phyloP scores from a whole-genome alignment of 2,329 filamentous ascomycete species.

The Hypoxylon sp. region DNA sequence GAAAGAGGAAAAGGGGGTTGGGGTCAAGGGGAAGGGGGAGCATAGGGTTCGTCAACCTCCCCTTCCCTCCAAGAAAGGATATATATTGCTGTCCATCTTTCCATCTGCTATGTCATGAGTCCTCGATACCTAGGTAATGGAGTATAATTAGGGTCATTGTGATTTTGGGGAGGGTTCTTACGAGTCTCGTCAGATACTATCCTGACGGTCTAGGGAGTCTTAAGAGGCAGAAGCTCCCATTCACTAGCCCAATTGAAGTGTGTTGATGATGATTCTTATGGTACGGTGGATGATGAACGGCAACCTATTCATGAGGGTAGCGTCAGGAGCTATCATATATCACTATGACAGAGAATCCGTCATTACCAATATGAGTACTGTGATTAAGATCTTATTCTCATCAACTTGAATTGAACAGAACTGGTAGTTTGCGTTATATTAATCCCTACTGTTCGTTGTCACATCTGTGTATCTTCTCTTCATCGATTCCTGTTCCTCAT shows the following conservation, averaged over 20 bases:
- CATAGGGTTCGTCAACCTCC: too few species aligned
- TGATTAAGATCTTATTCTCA: too few species aligned
- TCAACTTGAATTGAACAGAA: too few species aligned
- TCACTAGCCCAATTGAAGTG: neutral
- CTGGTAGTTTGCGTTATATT: too few species aligned
- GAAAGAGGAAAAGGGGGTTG: slow-evolving; percentile 3
- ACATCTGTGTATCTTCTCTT: too few species aligned
- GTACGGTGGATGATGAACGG: neutral
- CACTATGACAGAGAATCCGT: too few species aligned
- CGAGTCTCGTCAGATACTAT: slow-evolving; percentile 13
- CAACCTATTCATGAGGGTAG: too few species aligned
- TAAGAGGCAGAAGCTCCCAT: neutral
- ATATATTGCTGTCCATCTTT: slow-evolving; percentile 2
- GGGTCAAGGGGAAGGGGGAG: neutral
- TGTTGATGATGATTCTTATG: neutral
- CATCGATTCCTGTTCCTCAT: too few species aligned
- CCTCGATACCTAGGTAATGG: slow-evolving; percentile 35
- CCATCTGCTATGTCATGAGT: slow-evolving; percentile 10
- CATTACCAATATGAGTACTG: too few species aligned
- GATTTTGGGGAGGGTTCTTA: neutral
- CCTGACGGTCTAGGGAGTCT: slow-evolving; percentile 12
- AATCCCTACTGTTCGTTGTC: too few species aligned
- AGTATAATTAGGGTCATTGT: slow-evolving; percentile 32
- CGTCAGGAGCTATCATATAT: too few species aligned
- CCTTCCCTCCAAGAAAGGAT: neutral